Evolutionary conservation across 1,284 basidiomycete genomes (phyloP), one percentile per base, ranked within the genome.

Genomic region (Trametes polyzona): DNA sequence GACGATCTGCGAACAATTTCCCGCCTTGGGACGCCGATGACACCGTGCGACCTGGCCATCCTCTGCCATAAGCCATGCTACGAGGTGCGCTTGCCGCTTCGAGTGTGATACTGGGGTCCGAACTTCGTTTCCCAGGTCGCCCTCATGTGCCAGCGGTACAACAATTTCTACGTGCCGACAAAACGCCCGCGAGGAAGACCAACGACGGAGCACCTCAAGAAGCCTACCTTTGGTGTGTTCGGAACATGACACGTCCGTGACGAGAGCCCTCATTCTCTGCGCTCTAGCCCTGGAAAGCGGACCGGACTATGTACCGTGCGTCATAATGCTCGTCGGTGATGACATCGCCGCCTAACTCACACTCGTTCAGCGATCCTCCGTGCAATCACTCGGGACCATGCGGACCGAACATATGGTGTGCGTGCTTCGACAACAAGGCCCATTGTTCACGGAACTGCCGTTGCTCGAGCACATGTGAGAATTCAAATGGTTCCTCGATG

Each of bases 321-420:
- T 46, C 4, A 8, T 12, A 1, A 16, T 6, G 14, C 12, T 4
- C 12, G 1, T 23, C 23, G 9, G 3, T 12, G 6, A 4, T 16
- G 8, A 3, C 9, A 11, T 27, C 21, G 2, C 29, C 6, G 10
- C 11, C 23, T n/a, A 1, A n/a, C 30, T 57, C 11, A 61, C 12
- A 4, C 8, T 23, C 12, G 7, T 17, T 2, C 47, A 67, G 64
- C 11, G 58, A 64, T 24, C 54, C 58, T 5, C 78, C 78, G 4
- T 84, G 82, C 63, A 65, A 65, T 4, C 82, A 84, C 60, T 40
- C 59, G 0, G 82, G 82, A 0, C 75, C 77, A 0, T 84, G 82
- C 63, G 67, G 67, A 21, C 55, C 63, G 4, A 50, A 53, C 0
- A 63, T 67, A 0, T 48, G 65, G 1, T 83, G 81, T 58, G 59